Base-by-base conservation (phyloP, 176 grass and related monocot species). In the Carex scoparia region DNA sequence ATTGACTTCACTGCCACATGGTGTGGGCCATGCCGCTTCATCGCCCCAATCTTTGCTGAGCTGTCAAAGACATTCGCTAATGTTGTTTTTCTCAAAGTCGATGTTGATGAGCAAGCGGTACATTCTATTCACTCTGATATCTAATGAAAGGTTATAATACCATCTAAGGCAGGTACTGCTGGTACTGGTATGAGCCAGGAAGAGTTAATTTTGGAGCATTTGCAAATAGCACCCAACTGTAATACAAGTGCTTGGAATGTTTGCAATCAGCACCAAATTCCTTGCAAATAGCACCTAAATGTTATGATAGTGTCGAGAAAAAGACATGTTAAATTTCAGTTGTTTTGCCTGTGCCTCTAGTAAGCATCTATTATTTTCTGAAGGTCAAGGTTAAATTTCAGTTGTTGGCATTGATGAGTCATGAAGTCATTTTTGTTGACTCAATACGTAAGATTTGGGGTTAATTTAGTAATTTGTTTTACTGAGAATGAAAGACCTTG, bases 1-100 rank as follows among this genome's bases (percentile, higher is more conserved):
- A 86, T 89, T 63, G 89, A 90, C 55, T 90, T 90, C 72, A 84
- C 89, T 27, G 89, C 89, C 23, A 65, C 85, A 14, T 90, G 88
- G 88, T 90, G 88, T 55, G 85, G 85, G 19, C 88, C 88, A 16
- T 90, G 89, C 85, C 89, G 85, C 62, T 32, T 76, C 64, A 85
- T 90, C 0, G 65, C 66, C 28, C 85, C 89, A 3, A 7, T 60
- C 11, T 90, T 90, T 61, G 49, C 10, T n/a, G 37, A 14, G n/a
- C 74, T 90, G 35, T 76, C 89, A 49, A n/a, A 59, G 8, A 69
- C 75, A 31, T 85, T 59, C 56, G n/a, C 48, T 18, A 49, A 51
- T 16, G 58, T 84, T 11, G 8, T 81, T 69, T 90, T 90, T 65
- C 38, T 90, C 42, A 87, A 90, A 74, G 84, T 90, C 65, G 89